A percentile compares a stretch with the other conserved stretches of the same genome.
Evolutionary conservation across 2,329 filamentous ascomycete genomes (phyloP).

Genomic region (Nakataea oryzae): DNA sequence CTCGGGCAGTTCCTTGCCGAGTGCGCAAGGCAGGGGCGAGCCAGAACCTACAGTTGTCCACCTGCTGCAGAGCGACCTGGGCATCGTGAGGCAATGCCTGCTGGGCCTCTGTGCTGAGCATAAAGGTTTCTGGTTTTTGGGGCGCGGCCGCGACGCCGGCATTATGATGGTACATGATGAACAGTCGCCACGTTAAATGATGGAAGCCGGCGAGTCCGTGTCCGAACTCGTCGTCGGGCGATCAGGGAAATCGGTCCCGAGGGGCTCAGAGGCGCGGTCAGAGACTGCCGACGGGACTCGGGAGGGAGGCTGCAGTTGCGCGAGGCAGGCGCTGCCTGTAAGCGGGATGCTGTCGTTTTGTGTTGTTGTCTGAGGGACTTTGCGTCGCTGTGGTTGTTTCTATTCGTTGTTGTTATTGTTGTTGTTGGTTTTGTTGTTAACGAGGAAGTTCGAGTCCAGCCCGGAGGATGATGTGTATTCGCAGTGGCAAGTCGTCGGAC

Average conservation of each 20-base stretch:
- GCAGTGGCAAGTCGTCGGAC: conserved; percentile 8
- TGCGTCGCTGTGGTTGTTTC: too few species aligned
- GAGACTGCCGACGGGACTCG: neutral
- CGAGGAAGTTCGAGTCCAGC: conserved; percentile 19
- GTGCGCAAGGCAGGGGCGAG: neutral
- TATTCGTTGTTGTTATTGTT: conserved; percentile 53
- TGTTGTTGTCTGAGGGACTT: too few species aligned
- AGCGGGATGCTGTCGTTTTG: neutral
- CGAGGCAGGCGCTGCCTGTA: neutral
- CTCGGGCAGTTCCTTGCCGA: conserved; percentile 5
- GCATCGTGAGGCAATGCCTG: conserved; percentile 93
- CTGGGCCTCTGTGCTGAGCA: conserved; percentile 94
- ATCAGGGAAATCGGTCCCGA: neutral
- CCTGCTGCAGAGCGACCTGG: conserved; percentile 93
- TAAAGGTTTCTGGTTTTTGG: conserved; percentile 97
- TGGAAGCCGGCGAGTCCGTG: neutral
- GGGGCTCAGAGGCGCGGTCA: neutral
- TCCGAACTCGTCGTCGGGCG: neutral
- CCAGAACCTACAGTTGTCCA: conserved; percentile 75
- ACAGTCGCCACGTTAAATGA: neutral
- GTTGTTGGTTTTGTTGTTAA: conserved; percentile 53
- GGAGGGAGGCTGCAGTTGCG: neutral
- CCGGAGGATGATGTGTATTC: conserved; percentile 13
- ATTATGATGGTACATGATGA: conserved; percentile 59
- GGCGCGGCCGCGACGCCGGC: conserved; percentile 64